Evolutionary conservation across 2,329 filamentous ascomycete genomes (phyloP), one percentile per base, ranked within the genome.

Genomic region (Fusarium pilosicola): DNA sequence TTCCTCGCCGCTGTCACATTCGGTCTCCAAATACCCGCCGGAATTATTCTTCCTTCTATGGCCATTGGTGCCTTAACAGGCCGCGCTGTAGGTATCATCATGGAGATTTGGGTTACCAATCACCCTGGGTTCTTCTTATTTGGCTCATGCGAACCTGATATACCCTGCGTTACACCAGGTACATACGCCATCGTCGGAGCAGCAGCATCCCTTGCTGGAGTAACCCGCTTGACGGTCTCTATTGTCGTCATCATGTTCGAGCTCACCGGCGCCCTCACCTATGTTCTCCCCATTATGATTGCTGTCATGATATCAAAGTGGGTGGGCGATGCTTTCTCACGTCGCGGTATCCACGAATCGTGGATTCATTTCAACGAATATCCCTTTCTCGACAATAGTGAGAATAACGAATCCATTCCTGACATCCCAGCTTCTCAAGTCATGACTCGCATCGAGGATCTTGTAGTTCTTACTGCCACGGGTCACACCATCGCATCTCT

Each of bases 241-340:
- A 98, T 99, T 75, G 96, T 99, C 9, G 96, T 98, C 78, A 99
- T 99, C 84, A 98, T 98, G 93, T 99, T 99, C 79, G 96, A 99
- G 85, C 91, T 99, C 63, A 99, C 96, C 0, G 96, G 96, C 59
- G 96, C 96, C 3, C 88, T 99, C 34, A 97, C 95, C 2, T 98
- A 98, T 80, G 96, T 99, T 55, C 90, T 99, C 13, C 96, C 96
- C 62, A 99, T 98, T 82, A 99, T 99, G 96, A 94, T 99, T 73
- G 95, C 95, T 48, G 96, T 99, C 79, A 97, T 99, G 95, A 88
- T 98, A 49, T 94, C 94, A 71, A 99, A 99, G 85, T 99, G 96
- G 96, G 94, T 97, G 32, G 96, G 95, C 78, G 96, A 99, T 82
- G 96, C 95, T 56, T 95, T 99, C 81, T 95, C 94, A 32, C 94